Percentiles rank a stretch among this genome's conserved stretches.
Conservation (phyloP, 345 rosid species). For the Raphanus raphanistrum region DNA sequence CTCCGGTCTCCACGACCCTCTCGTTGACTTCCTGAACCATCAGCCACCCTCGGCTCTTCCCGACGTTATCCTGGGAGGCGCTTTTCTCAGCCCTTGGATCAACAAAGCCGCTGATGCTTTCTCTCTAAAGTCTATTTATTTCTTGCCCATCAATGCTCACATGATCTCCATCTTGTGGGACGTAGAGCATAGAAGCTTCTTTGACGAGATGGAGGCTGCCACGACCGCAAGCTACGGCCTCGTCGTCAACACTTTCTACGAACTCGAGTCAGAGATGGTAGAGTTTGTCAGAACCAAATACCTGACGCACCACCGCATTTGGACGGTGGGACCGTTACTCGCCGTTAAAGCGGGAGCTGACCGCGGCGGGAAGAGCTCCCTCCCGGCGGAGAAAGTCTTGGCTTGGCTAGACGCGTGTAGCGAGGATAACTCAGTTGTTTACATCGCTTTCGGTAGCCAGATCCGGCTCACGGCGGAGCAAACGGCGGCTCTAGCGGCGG, state of each 20-base stretch:
- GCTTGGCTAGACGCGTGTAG: conserved; percentile 22
- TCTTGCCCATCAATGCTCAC: conserved; percentile 29
- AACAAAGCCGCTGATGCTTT: conserved; percentile 41
- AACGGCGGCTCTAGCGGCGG: conserved; percentile 19
- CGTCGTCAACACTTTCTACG: conserved; percentile 53
- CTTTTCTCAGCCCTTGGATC: conserved; percentile 72
- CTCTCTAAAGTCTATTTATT: conserved; percentile 39
- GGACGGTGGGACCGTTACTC: conserved; percentile 48
- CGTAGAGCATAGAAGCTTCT: conserved; percentile 33
- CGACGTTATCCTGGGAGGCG: conserved; percentile 56
- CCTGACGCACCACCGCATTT: conserved; percentile 39
- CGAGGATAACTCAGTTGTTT: conserved; percentile 24
- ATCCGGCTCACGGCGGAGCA: conserved; percentile 4
- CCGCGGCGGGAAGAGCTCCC: conserved; percentile 20
- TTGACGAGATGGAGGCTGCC: conserved; percentile 32
- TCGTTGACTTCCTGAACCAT: conserved; percentile 49
- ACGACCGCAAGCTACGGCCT: conserved; percentile 56
- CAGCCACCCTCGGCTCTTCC: conserved; percentile 46
- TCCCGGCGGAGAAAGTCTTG: conserved; percentile 11
- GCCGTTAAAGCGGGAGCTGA: conserved; percentile 12
- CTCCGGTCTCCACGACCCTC: conserved; percentile 39
- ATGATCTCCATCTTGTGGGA: conserved; percentile 5
- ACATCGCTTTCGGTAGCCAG: conserved; percentile 30
- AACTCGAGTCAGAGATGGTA: conserved; percentile 46
- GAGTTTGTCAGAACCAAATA: conserved; percentile 41